Evolutionary conservation across 371 early-diverging fungal species (phyloP).

Genomic region (Capniomyces stellatus): DNA sequence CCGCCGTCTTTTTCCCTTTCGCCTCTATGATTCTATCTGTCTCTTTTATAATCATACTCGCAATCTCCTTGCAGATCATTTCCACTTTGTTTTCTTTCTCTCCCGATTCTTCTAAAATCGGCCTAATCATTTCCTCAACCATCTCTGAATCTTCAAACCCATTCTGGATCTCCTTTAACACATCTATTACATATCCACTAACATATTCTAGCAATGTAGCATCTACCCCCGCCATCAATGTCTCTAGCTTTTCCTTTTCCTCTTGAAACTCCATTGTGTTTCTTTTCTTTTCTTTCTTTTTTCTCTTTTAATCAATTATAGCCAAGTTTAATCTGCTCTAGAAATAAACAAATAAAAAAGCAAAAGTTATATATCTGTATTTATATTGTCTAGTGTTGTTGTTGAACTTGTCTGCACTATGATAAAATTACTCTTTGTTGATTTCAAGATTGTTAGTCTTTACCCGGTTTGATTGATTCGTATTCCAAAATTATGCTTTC

Average conservation of each 20-base stretch:
- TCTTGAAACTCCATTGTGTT: neutral
- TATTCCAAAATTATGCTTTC: no score
- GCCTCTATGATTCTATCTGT: slow-evolving; percentile 11
- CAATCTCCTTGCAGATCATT: slow-evolving; percentile 38
- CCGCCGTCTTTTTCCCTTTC: slow-evolving; percentile 1
- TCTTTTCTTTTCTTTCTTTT: neutral
- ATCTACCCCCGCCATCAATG: slow-evolving; percentile 34
- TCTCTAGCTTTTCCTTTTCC: neutral
- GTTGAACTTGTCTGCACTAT: no score
- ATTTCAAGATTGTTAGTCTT: no score
- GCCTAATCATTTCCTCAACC: slow-evolving; percentile 64
- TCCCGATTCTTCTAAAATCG: slow-evolving; percentile 65
- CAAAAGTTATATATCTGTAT: no score
- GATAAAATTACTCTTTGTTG: no score
- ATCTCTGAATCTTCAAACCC: slow-evolving; percentile 38
- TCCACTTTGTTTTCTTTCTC: slow-evolving; percentile 40
- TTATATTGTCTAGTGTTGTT: no score
- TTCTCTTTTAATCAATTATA: no score
- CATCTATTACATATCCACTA: slow-evolving; percentile 65
- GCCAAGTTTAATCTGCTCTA: no score
- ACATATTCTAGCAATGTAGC: slow-evolving; percentile 61
- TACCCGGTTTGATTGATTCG: no score
- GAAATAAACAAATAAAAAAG: no score
- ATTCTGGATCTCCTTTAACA: slow-evolving; percentile 11
- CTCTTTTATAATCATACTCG: slow-evolving; percentile 29